A percentile compares a stretch with the other conserved stretches of the same genome.
Conservation (phyloP, 176 grass and related monocot genomes). For the Oryza australiensis region DNA sequence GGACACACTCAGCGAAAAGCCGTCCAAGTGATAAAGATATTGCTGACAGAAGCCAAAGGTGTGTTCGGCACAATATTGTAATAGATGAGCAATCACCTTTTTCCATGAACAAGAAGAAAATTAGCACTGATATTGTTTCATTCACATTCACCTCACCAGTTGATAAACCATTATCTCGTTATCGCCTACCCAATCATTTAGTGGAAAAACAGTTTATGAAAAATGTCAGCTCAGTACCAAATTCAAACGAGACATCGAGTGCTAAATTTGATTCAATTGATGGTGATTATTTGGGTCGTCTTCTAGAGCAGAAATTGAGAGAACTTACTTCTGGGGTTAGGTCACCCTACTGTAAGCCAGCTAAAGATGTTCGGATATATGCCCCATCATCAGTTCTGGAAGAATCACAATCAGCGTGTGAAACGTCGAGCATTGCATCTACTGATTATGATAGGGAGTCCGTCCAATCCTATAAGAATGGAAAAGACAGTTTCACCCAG, state of each 20-base stretch:
- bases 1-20: slow-evolving; percentile 39
- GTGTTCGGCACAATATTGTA: slow-evolving; percentile 79
- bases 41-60: slow-evolving; percentile 54
- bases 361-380: slow-evolving; percentile 35
- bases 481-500: slow-evolving; percentile 4
- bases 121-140: slow-evolving; percentile 79
- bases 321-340: slow-evolving; percentile 60
- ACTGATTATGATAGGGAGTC: slow-evolving; percentile 56
- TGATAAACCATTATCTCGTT: slow-evolving; percentile 53
- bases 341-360: slow-evolving; percentile 60
- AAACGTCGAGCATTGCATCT: slow-evolving; percentile 53
- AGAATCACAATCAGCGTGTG: slow-evolving; percentile 43
- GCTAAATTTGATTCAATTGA: slow-evolving; percentile 51
- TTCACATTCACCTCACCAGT: slow-evolving; percentile 95
- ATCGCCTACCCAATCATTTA: slow-evolving; percentile 35
- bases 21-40: slow-evolving; percentile 38
- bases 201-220: slow-evolving; percentile 32
- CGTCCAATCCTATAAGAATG: slow-evolving; percentile 50
- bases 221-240: slow-evolving; percentile 27
- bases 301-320: slow-evolving; percentile 86
- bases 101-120: slow-evolving; percentile 53
- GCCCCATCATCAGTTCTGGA: slow-evolving; percentile 32
- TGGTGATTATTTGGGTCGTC: slow-evolving; percentile 78
- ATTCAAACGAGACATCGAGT: slow-evolving; percentile 36
- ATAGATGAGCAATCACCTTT: slow-evolving; percentile 63